Evolutionary conservation across 257 asterid genomes (phyloP), one percentile per base, ranked within the genome.

Genomic region (Forsythia suspensa): DNA sequence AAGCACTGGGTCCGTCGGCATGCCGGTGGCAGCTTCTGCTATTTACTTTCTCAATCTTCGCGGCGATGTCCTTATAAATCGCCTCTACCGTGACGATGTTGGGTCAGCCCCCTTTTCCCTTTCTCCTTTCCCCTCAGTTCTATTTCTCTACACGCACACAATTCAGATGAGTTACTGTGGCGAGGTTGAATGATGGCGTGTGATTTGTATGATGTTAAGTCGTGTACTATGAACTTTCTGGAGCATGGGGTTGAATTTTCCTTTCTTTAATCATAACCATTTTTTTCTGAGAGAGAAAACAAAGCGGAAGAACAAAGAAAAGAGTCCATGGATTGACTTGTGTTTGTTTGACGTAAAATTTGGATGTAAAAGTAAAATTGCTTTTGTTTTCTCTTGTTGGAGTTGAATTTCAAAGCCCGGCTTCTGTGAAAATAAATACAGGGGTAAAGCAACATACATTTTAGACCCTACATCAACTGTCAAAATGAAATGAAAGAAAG

Each of bases 21-120:
- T 95, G 99, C 99, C 99, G 43, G 93, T 95, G 83, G 97, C 98
- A 84, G 99, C 99, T 85, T 95, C 99, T 52, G 98, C 99, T 78
- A 85, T 95, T 46, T 95, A 95, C 85, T 95, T 95, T 82, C 90
- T 95, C 48, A 95, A 95, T 85, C 98, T 95, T 81, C 97, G 99
- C 34, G 99, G 99, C 87, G 98, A 95, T 87, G 97, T 93, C 82
- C 97, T 95, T 88, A 95, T 95, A 83, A 95, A 95, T 86, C 99
- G 99, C 82, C 98, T 95, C 73, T 95, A 95, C 73, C 99, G 99
- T 24, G 99, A 95, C 71, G 99, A 95, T 76, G 99, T 95, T 83
- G 98, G 99, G 99, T 95, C 59, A 76, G 83, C 77, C 43, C 24
- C 20, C 6, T 24, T 34, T 69, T 77, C 9, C 52, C 10, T 55